Evolutionary conservation across 257 asterid genomes (phyloP).

Genomic region (Perilla frutescens): DNA sequence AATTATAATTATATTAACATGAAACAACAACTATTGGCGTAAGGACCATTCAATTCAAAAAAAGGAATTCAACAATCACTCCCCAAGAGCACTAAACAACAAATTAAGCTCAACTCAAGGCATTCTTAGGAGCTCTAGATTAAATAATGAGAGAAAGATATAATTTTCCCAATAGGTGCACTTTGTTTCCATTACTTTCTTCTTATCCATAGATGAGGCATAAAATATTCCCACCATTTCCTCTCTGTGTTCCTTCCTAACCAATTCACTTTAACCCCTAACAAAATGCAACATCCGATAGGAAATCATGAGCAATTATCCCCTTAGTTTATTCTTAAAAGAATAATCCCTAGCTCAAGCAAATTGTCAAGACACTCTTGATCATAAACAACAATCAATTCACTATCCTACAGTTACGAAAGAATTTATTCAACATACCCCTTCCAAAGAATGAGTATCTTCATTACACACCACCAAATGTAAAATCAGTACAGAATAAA

Average conservation of each 20-base stretch:
- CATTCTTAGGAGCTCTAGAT: neutral
- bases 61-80: neutral
- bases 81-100: constrained; percentile 6
- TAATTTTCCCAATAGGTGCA: neutral
- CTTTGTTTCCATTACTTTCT: neutral
- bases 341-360: too few species aligned
- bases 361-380: too few species aligned
- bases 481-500: neutral
- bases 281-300: too few species aligned
- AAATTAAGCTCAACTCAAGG: constrained; percentile 17
- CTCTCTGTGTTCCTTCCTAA: too few species aligned
- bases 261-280: too few species aligned
- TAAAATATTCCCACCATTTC: too few species aligned
- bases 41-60: neutral
- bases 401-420: neutral
- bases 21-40: neutral
- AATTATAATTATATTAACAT: neutral
- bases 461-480: constrained; percentile 4
- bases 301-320: too few species aligned
- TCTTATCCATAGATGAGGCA: neutral
- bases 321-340: too few species aligned
- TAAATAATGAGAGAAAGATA: constrained; percentile 5
- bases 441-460: neutral
- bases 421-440: neutral
- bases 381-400: constrained; percentile 9